phyloP scores from a whole-genome alignment of 495 filamentous ascomycete species.

The Penicillium nucicola region DNA sequence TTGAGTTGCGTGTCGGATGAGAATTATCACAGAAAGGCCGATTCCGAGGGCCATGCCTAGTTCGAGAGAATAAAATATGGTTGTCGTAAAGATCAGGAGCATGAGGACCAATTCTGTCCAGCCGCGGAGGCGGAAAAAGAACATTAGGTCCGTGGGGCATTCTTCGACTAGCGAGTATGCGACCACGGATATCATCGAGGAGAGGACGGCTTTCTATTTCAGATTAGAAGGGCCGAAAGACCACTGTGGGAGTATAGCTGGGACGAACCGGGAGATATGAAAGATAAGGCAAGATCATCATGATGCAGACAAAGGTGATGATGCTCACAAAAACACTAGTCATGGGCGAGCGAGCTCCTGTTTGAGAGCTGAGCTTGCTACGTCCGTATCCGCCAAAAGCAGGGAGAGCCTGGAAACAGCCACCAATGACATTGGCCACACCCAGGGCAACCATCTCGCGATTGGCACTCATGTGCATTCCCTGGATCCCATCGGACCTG shows the following conservation, averaged over 20 bases:
- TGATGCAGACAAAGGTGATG: constrained; percentile 75
- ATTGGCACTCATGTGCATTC: constrained; percentile 82
- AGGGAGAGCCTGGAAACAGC: constrained; percentile 85
- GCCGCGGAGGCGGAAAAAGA: constrained; percentile 83
- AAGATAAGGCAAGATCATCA: constrained; percentile 84
- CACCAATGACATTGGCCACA: constrained; percentile 83
- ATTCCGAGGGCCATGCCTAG: constrained; percentile 88
- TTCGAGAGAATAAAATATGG: constrained; percentile 87
- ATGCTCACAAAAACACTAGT: constrained; percentile 77
- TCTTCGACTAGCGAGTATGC: constrained; percentile 95
- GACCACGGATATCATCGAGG: constrained; percentile 91
- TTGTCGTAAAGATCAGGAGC: constrained; percentile 81
- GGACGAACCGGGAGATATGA: constrained; percentile 84
- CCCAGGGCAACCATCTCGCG: constrained; percentile 92
- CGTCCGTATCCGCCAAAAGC: constrained; percentile 96
- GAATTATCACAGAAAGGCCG: constrained; percentile 79
- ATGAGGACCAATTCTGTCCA: constrained; percentile 84
- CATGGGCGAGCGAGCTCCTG: constrained; percentile 91
- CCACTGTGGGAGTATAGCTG: background rate
- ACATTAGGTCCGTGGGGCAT: constrained; percentile 82
- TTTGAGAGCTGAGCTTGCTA: constrained; percentile 90
- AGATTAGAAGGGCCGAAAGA: background rate
- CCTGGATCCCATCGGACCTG: constrained; percentile 58
- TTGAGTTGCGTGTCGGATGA: constrained; percentile 84
- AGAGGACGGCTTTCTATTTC: constrained; percentile 83